These are phyloP conservation scores for Emmonsia crescens DNA, from an alignment of 2,329 filamentous ascomycete genomes.

Conservation along the genomic window DNA sequence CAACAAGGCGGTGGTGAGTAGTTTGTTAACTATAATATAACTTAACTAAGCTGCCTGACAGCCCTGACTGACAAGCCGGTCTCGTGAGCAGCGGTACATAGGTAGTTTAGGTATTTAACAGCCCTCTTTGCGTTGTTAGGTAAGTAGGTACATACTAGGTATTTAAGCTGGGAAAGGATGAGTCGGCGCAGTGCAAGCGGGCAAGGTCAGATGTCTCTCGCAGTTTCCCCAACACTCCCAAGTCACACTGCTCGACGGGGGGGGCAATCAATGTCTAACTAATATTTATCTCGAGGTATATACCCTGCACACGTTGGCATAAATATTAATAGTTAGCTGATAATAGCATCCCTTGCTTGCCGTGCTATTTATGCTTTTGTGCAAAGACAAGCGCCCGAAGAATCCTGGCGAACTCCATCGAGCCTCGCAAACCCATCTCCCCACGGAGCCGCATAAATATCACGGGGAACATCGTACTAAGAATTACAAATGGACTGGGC, in stretches of 20 bases:
- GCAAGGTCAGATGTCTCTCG: background rate
- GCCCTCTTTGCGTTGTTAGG: background rate
- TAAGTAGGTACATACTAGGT: no score
- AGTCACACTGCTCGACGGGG: background rate
- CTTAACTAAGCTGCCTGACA: background rate
- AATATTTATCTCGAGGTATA: background rate
- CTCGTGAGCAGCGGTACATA: background rate
- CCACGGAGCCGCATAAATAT: background rate
- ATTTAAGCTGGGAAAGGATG: no score
- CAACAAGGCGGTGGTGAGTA: background rate
- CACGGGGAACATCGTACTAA: background rate
- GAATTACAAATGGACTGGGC: background rate
- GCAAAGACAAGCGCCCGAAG: background rate
- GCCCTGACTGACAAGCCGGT: background rate
- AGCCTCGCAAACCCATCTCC: background rate
- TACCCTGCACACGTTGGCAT: background rate
- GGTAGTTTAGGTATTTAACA: no score
- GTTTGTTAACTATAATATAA: background rate
- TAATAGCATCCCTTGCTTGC: background rate
- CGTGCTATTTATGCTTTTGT: background rate
- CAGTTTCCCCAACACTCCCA: background rate
- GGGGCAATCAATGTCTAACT: background rate
- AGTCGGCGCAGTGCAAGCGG: background rate
- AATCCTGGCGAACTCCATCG: background rate
- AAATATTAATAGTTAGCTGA: background rate